Percentiles rank a stretch among this genome's conserved stretches.
Conservation (phyloP, 352 stramenopile genomes). For the Pythium dissotocum region DNA sequence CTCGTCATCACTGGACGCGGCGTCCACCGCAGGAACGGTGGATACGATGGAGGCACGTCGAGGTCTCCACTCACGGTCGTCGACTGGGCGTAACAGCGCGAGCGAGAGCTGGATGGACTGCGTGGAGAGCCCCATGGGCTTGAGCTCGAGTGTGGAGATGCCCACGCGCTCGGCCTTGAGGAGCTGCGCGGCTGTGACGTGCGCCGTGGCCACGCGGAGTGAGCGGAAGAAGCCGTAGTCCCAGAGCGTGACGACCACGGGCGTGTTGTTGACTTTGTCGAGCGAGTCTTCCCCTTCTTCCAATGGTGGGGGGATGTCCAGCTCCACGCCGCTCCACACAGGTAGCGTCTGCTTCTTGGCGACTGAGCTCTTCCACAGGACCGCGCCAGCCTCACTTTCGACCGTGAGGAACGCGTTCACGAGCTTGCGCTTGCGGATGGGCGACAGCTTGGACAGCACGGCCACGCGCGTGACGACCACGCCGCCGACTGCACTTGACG, state of each 20-base stretch:
- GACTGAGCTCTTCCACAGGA: constrained; percentile 28
- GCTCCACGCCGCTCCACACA: constrained; percentile 26
- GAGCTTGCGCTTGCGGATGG: constrained; percentile 32
- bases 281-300: constrained; percentile 38
- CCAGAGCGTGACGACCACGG: constrained; percentile 52
- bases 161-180: constrained; percentile 42
- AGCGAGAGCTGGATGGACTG: constrained; percentile 35
- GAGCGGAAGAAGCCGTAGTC: constrained; percentile 66
- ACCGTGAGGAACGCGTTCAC: constrained; percentile 33
- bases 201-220: constrained; percentile 52
- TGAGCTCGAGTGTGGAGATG: constrained; percentile 47
- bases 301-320: constrained; percentile 37
- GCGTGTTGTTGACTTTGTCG: constrained; percentile 23
- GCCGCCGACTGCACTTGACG: background rate
- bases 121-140: constrained; percentile 33
- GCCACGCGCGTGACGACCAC: constrained; percentile 21
- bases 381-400: constrained; percentile 11
- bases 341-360: constrained; percentile 23
- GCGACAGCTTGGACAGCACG: constrained; percentile 21
- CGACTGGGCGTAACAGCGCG: constrained; percentile 9
- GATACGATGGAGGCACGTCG: constrained; percentile 14
- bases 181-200: constrained; percentile 45
- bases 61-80: constrained; percentile 15
- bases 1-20: constrained; percentile 10
- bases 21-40: constrained; percentile 16